Evolutionary conservation across 306 rosid genomes (phyloP).

Genomic region (Rubus idaeus): DNA sequence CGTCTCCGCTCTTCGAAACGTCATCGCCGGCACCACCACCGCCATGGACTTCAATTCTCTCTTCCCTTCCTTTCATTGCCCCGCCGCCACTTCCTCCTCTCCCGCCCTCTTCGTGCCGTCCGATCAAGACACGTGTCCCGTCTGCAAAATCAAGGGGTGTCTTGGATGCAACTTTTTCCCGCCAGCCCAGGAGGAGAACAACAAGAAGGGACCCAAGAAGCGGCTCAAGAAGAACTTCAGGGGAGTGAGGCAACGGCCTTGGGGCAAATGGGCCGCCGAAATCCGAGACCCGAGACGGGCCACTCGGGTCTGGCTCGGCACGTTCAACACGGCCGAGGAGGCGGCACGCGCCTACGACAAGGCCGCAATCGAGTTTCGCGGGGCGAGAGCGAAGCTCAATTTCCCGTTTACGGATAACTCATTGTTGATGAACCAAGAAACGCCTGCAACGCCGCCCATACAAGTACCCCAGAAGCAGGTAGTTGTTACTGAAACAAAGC

Average conservation of each 20-base stretch:
- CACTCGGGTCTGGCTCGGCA: slow-evolving; percentile 86
- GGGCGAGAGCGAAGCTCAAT: slow-evolving; percentile 88
- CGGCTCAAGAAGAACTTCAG: slow-evolving; percentile 70
- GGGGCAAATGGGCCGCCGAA: slow-evolving; percentile 98
- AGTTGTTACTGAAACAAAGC: neutral
- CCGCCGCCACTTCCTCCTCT: neutral
- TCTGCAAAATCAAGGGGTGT: slow-evolving; percentile 57
- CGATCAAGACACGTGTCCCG: slow-evolving; percentile 42
- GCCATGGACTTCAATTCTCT: slow-evolving; percentile 2
- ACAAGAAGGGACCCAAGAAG: slow-evolving; percentile 24
- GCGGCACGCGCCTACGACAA: slow-evolving; percentile 87
- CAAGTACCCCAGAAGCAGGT: neutral
- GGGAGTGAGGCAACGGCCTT: slow-evolving; percentile 92
- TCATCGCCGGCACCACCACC: slow-evolving; percentile 54
- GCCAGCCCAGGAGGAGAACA: slow-evolving; percentile 29
- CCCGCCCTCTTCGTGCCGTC: neutral
- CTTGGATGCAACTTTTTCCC: slow-evolving; percentile 64
- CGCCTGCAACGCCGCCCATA: neutral
- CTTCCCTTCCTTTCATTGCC: neutral
- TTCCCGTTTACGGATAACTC: slow-evolving; percentile 65
- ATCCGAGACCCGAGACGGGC: slow-evolving; percentile 79
- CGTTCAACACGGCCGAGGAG: slow-evolving; percentile 70
- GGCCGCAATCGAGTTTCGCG: slow-evolving; percentile 83
- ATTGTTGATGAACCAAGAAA: slow-evolving; percentile 19
- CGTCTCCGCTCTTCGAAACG: slow-evolving; percentile 71